phyloP scores from a whole-genome alignment of 352 stramenopile genomes.

The Globisporangium sylvaticum region DNA sequence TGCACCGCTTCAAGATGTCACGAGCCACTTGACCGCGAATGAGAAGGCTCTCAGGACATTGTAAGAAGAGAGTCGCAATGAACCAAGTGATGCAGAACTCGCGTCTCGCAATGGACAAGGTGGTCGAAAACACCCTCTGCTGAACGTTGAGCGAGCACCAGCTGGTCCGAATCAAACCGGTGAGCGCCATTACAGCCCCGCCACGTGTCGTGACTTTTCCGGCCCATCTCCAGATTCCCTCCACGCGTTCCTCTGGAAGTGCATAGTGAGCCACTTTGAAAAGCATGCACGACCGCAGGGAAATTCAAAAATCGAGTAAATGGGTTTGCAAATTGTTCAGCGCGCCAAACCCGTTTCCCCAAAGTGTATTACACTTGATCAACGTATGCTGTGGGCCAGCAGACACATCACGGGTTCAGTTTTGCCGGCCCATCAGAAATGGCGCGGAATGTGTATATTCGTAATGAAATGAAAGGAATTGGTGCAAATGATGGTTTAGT shows the following conservation, averaged over 20 bases:
- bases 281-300: background rate
- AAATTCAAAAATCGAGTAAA: background rate
- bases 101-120: background rate
- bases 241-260: background rate
- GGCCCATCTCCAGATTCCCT: background rate
- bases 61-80: too few relatives aligned
- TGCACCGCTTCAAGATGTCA: background rate
- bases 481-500: too few relatives aligned
- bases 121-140: background rate
- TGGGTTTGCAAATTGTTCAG: background rate
- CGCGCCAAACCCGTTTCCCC: background rate
- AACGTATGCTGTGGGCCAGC: background rate
- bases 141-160: background rate
- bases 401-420: too few relatives aligned
- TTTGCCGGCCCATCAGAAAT: background rate
- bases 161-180: background rate
- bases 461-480: background rate
- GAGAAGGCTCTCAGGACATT: too few relatives aligned
- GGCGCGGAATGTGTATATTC: background rate
- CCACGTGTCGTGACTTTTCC: background rate
- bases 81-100: too few relatives aligned
- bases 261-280: constrained; percentile 3
- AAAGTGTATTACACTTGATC: background rate
- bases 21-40: background rate
- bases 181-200: background rate